Percentiles rank a stretch among this genome's conserved stretches.
These are phyloP conservation scores for Phlyctochytrium bullatum DNA, from an alignment of 192 early-diverging fungal genomes.

Conservation along the genomic window DNA sequence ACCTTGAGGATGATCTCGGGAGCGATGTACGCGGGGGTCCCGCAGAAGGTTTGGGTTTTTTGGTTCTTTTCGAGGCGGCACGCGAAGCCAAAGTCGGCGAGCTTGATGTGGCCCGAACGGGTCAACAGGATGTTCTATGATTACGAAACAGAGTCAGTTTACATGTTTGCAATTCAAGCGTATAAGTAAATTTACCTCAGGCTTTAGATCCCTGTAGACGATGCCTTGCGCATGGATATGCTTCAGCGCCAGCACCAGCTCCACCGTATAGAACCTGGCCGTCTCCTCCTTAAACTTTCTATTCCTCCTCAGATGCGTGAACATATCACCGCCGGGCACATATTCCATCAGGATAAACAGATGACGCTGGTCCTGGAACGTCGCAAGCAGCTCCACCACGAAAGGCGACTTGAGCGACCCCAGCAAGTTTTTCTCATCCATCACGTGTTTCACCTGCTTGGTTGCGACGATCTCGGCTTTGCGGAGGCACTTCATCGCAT, in stretches of 20 bases:
- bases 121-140: conserved; percentile 50
- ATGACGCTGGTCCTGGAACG: conserved; percentile 83
- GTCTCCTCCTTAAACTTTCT: conserved; percentile 61
- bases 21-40: conserved; percentile 93
- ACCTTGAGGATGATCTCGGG: conserved; percentile 88
- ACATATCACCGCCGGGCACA: conserved; percentile 68
- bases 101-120: conserved; percentile 90
- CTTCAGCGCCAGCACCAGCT: conserved; percentile 84
- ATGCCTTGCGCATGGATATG: conserved; percentile 90
- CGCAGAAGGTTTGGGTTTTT: conserved; percentile 46
- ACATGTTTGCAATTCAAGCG: background rate
- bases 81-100: conserved; percentile 78
- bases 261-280: conserved; percentile 86
- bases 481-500: conserved; percentile 88
- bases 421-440: conserved; percentile 82
- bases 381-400: conserved; percentile 87
- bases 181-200: background rate
- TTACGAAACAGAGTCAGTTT: conserved; percentile 10
- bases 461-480: conserved; percentile 92
- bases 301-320: conserved; percentile 32
- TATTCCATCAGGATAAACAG: conserved; percentile 92
- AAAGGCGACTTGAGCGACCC: conserved; percentile 74
- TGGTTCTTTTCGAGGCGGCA: conserved; percentile 95
- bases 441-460: conserved; percentile 89
- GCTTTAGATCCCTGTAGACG: conserved; percentile 49